These are phyloP conservation scores for Fusarium albosuccineum DNA, from an alignment of 2,329 filamentous ascomycete genomes.

Conservation along the genomic window DNA sequence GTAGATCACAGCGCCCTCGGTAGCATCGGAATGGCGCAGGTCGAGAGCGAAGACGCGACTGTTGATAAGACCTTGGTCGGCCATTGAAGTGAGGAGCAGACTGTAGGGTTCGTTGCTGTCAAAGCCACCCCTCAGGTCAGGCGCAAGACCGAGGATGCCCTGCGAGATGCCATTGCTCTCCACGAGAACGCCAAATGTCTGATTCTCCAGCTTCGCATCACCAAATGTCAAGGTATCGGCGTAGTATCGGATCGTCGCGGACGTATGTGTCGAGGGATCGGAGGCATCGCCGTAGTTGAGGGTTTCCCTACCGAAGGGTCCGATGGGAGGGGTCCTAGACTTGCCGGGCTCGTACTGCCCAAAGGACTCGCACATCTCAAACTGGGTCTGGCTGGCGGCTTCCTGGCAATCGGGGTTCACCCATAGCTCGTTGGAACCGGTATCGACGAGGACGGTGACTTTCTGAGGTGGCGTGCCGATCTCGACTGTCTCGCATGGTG, in stretches of 20 bases:
- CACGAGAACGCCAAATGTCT: conserved; percentile 64
- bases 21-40: conserved; percentile 58
- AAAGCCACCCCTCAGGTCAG: conserved; percentile 57
- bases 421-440: conserved; percentile 68
- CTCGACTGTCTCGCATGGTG: conserved; percentile 52
- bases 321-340: conserved; percentile 55
- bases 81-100: conserved; percentile 65
- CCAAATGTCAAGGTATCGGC: conserved; percentile 62
- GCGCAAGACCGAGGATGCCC: conserved; percentile 66
- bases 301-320: conserved; percentile 54
- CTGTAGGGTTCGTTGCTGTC: conserved; percentile 59
- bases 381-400: conserved; percentile 51
- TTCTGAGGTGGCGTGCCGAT: conserved; percentile 59
- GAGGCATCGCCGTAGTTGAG: conserved; percentile 57
- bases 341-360: conserved; percentile 59
- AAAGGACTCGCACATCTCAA: conserved; percentile 55
- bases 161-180: conserved; percentile 62
- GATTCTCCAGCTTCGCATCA: conserved; percentile 55
- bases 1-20: conserved; percentile 64
- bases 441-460: conserved; percentile 63
- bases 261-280: conserved; percentile 52
- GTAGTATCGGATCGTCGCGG: conserved; percentile 60
- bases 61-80: conserved; percentile 60
- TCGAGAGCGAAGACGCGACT: conserved; percentile 66
- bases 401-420: conserved; percentile 64